Conservation (phyloP, 768 basidiomycete species). For the Sarcodon sp. region DNA sequence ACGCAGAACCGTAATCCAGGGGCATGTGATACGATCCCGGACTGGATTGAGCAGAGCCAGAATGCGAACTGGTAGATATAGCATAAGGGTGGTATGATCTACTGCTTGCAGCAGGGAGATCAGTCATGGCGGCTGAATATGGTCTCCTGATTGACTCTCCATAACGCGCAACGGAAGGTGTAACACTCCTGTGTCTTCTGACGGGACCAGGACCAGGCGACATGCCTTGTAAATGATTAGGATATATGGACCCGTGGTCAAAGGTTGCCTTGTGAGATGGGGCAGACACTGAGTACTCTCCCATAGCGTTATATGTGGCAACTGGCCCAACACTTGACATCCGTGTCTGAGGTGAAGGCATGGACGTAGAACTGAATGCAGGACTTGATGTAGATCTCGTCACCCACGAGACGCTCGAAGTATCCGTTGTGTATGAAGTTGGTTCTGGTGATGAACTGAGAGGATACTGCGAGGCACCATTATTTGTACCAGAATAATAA, state of each 20-base stretch:
- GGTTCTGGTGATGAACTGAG: constrained; percentile 10
- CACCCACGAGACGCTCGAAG: constrained; percentile 25
- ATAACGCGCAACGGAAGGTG: constrained; percentile 45
- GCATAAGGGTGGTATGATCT: constrained; percentile 23
- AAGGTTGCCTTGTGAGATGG: constrained; percentile 60
- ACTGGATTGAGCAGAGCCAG: constrained; percentile 19
- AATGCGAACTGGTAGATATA: constrained; percentile 9
- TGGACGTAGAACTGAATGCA: constrained; percentile 25
- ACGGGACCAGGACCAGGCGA: constrained; percentile 39
- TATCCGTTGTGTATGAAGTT: constrained; percentile 8
- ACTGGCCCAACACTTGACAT: constrained; percentile 13
- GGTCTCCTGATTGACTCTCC: constrained; percentile 34
- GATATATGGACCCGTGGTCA: constrained; percentile 42
- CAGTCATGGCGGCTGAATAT: constrained; percentile 26
- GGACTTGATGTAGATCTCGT: constrained; percentile 19
- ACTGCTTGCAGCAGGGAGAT: constrained; percentile 15
- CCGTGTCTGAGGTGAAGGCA: constrained; percentile 25
- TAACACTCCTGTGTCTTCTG: constrained; percentile 65
- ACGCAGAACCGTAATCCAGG: constrained; percentile 13
- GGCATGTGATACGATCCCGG: constrained; percentile 41
- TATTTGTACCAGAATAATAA: constrained; percentile 10
- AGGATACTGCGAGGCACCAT: not conserved
- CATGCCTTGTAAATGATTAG: constrained; percentile 22
- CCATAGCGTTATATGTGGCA: constrained; percentile 12
- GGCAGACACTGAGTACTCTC: constrained; percentile 42